Percentiles rank a stretch among this genome's conserved stretches.
These are phyloP conservation scores for Fistulifera pelliculosa DNA, from an alignment of 108 stramenopile genomes.

Conservation along the genomic window DNA sequence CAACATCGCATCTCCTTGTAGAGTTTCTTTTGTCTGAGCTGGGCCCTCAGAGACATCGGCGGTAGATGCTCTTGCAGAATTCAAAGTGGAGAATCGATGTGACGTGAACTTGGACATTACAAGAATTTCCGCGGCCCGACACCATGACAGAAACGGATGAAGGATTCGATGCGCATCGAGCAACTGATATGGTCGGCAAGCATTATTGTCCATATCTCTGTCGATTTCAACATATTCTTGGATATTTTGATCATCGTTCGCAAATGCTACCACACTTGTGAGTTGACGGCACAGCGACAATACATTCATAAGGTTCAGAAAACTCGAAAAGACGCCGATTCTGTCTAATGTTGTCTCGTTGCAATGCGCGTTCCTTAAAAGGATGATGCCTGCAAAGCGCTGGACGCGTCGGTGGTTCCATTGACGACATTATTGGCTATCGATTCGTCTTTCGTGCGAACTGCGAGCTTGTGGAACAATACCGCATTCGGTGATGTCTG, in stretches of 20 bases:
- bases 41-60: constrained; percentile 27
- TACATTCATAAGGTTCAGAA: constrained; percentile 52
- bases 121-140: constrained; percentile 51
- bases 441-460: constrained; percentile 15
- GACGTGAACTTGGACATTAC: constrained; percentile 31
- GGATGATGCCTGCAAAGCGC: too few relatives aligned
- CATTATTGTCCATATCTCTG: not conserved
- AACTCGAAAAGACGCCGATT: constrained; percentile 34
- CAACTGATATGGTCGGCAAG: not conserved
- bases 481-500: constrained; percentile 73
- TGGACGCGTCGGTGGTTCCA: too few relatives aligned
- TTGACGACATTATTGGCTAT: too few relatives aligned
- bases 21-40: not conserved
- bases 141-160: constrained; percentile 64
- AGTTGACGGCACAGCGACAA: constrained; percentile 60
- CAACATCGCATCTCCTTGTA: constrained; percentile 53
- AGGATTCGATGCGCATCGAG: constrained; percentile 27
- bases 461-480: constrained; percentile 57
- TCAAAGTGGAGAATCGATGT: constrained; percentile 23
- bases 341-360: not conserved
- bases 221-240: not conserved
- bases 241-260: constrained; percentile 21
- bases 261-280: constrained; percentile 52
- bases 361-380: too few relatives aligned
- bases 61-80: constrained; percentile 27